These are phyloP conservation scores for Mollisia scopiformis DNA, from an alignment of 2,329 filamentous ascomycete species.

Conservation along the genomic window DNA sequence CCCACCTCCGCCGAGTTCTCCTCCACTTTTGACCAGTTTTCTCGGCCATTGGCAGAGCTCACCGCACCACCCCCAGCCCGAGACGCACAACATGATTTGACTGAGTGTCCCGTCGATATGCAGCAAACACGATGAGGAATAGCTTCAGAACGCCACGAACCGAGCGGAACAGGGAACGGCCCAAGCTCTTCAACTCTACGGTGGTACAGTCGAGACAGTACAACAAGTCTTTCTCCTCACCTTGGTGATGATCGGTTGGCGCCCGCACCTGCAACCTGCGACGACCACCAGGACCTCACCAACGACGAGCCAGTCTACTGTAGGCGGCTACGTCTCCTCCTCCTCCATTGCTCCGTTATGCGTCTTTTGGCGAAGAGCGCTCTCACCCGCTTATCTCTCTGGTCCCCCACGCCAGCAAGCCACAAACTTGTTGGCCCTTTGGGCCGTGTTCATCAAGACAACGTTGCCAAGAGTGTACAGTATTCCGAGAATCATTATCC, in stretches of 20 bases:
- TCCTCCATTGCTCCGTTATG: not conserved
- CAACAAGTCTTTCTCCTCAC: not conserved
- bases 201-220: no score
- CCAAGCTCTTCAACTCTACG: not conserved
- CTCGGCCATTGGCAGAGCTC: not conserved
- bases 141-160: not conserved
- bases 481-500: not conserved
- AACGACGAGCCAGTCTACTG: no score
- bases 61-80: not conserved
- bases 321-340: not conserved
- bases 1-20: not conserved
- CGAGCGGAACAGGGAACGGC: not conserved
- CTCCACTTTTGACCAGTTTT: not conserved
- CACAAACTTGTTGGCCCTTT: not conserved
- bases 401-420: not conserved
- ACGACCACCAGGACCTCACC: no score
- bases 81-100: not conserved
- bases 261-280: not conserved
- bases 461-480: not conserved
- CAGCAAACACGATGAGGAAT: not conserved
- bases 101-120: not conserved
- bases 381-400: not conserved
- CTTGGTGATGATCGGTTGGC: not conserved
- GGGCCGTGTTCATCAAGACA: not conserved
- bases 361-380: not conserved